Percentiles rank a stretch among this genome's conserved stretches.
These are phyloP conservation scores for Fragosphaeria purpurea DNA, from an alignment of 2,329 filamentous ascomycete species.

Conservation along the genomic window DNA sequence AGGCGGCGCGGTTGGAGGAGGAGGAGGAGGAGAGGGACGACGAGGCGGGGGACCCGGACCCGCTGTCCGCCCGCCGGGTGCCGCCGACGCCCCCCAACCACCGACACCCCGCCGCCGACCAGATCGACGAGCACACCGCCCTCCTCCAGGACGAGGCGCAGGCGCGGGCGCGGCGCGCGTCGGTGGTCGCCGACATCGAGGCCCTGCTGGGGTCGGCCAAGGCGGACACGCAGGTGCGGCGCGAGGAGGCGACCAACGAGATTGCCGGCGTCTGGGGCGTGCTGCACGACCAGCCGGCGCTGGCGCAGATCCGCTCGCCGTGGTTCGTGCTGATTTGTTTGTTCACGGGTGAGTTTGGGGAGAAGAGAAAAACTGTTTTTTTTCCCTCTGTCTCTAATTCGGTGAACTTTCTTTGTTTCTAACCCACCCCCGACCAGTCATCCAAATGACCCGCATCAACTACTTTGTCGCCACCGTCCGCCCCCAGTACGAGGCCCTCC, in stretches of 20 bases:
- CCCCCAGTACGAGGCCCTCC: slow-evolving; percentile 68
- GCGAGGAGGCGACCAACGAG: slow-evolving; percentile 60
- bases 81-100: slow-evolving; percentile 12
- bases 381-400: not conserved
- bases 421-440: slow-evolving; percentile 25
- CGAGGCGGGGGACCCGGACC: slow-evolving; percentile 48
- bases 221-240: slow-evolving; percentile 52
- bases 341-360: slow-evolving; percentile 50
- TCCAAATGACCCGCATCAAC: slow-evolving; percentile 76
- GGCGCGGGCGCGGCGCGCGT: slow-evolving; percentile 45
- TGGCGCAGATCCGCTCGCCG: slow-evolving; percentile 63
- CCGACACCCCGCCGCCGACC: slow-evolving; percentile 29
- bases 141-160: slow-evolving; percentile 43
- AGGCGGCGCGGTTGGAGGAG: slow-evolving; percentile 72
- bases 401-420: not conserved
- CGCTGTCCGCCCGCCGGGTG: too few relatives aligned
- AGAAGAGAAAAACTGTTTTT: too few relatives aligned
- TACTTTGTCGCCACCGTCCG: slow-evolving; percentile 85
- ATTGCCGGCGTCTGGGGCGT: slow-evolving; percentile 77
- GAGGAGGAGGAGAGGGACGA: slow-evolving; percentile 74
- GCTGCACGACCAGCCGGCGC: slow-evolving; percentile 62
- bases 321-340: slow-evolving; percentile 81
- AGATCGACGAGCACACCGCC: slow-evolving; percentile 47
- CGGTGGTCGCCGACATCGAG: slow-evolving; percentile 60
- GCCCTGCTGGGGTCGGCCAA: slow-evolving; percentile 56